Evolutionary conservation across 495 filamentous ascomycete genomes (phyloP).

Genomic region (Darksidea phi): DNA sequence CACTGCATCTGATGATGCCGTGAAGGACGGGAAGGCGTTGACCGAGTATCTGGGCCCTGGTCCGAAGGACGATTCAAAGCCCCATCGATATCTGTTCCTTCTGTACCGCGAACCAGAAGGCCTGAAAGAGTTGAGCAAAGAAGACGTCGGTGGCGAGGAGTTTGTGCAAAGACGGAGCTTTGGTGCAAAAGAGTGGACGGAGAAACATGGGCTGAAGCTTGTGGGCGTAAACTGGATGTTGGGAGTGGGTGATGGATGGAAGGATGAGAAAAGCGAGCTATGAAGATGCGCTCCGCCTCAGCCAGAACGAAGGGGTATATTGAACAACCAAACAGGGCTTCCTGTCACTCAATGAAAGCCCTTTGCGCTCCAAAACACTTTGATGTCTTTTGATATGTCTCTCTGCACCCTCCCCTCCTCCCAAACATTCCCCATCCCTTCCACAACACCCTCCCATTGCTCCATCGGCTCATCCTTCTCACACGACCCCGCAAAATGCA

Average conservation of each 20-base stretch:
- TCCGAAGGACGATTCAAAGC: conserved; percentile 7
- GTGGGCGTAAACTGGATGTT: conserved; percentile 11
- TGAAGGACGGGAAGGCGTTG: not conserved
- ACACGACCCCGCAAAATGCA: conserved; percentile 41
- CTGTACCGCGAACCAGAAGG: conserved; percentile 1
- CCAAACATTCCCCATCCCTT: conserved; percentile 6
- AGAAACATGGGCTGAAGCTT: conserved; percentile 3
- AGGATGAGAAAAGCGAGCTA: not conserved
- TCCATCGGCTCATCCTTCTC: conserved; percentile 35
- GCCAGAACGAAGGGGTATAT: too few relatives aligned
- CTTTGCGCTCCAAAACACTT: not conserved
- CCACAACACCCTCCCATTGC: conserved; percentile 26
- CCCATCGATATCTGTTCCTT: conserved; percentile 8
- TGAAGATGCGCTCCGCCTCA: too few relatives aligned
- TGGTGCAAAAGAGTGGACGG: conserved; percentile 1
- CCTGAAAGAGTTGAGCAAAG: not conserved
- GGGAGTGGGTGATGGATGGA: conserved; percentile 11
- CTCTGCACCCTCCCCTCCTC: conserved; percentile 3
- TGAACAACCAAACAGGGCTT: too few relatives aligned
- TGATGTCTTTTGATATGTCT: not conserved
- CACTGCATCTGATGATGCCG: not conserved
- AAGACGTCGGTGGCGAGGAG: conserved; percentile 10
- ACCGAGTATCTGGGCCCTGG: conserved; percentile 13
- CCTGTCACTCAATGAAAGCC: not conserved
- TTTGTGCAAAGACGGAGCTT: conserved; percentile 12